A percentile compares a stretch with the other conserved stretches of the same genome.
Conservation (phyloP, 2,329 filamentous ascomycete genomes). For the Fusarium robinianum region DNA sequence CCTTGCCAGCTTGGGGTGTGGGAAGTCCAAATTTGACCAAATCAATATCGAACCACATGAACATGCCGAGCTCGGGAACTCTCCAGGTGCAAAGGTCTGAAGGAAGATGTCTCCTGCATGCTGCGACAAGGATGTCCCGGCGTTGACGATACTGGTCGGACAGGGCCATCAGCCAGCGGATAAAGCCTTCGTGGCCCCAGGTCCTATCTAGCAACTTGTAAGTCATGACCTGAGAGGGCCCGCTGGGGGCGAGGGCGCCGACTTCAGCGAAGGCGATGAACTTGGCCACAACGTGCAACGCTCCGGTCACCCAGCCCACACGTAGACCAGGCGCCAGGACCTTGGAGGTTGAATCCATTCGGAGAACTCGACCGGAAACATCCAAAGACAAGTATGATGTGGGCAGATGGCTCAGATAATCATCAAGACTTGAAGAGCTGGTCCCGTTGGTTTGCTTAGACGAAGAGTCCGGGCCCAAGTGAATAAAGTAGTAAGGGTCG, state of each 20-base stretch:
- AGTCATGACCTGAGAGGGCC: conserved; percentile 75
- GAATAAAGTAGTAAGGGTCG: conserved; percentile 87
- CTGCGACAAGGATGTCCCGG: conserved; percentile 50
- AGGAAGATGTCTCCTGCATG: conserved; percentile 64
- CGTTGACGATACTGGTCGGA: conserved; percentile 64
- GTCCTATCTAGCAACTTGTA: conserved; percentile 84
- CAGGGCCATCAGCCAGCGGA: conserved; percentile 80
- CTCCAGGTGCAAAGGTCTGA: conserved; percentile 72
- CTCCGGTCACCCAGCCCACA: conserved; percentile 82
- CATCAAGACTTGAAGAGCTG: neutral
- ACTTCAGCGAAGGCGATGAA: conserved; percentile 77
- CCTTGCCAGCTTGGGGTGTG: too few species aligned
- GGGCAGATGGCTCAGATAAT: conserved; percentile 8
- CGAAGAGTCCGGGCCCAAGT: conserved; percentile 51
- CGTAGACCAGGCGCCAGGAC: conserved; percentile 78
- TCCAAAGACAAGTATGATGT: conserved; percentile 43
- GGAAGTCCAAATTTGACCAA: too few species aligned
- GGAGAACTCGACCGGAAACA: conserved; percentile 70
- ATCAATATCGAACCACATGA: conserved; percentile 74
- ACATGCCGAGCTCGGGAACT: conserved; percentile 82
- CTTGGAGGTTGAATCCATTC: conserved; percentile 87
- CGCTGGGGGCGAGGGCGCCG: conserved; percentile 76
- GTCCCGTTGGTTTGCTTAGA: conserved; percentile 22
- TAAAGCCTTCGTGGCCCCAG: conserved; percentile 87
- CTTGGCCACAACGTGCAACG: conserved; percentile 74